Base-by-base conservation (phyloP, 331 rosid species). In the Saraca asoca region DNA sequence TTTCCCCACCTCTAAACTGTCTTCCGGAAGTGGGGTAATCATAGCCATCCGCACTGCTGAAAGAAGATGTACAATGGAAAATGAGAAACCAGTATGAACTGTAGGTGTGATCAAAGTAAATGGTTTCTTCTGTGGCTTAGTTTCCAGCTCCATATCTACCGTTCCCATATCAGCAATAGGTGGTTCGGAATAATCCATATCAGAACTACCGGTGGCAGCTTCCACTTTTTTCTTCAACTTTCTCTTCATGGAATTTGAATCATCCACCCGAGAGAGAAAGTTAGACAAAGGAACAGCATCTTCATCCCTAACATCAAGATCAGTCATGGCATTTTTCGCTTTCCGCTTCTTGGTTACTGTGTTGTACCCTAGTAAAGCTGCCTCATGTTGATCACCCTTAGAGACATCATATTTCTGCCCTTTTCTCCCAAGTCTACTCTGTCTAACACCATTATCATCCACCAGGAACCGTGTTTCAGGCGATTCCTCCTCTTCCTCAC, bases 21-120 rank as follows among this genome's bases (percentile, higher is more conserved):
- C 96, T 75, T 85, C 93, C 7, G 87, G 72, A 74, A 71, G 79
- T 48, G 85, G 86, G 58, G 81, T 82, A 57, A 86, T 81, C 97
- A 90, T 81, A 66, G 99, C 96, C 78, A 80, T 69, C 62, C 99
- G 96, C 48, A 90, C 96, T 59, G 97, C 99, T 17, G 97, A 85
- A 63, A 94, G 99, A 79, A 94, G 97, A 72, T 88, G 97, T 56
- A 94, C 73, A 68, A 90, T 74, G 33, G 97, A 94, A 80, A 90
- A 94, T 48, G 99, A 94, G 83, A 94, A 94, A 33, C 92, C 96
- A 42, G 96, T 81, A 72, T 81, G 99, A 66, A 94, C 93, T 12
- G 96, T 90, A 7, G 99, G 99, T 11, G 91, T 90, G 73, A 94
- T 94, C 76, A 84, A 75, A 74, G 81, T 82, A 78, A 81, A 94